Evolutionary conservation across 164 flowering plant species (phyloP), one percentile per base, ranked within the genome.

Genomic region (Kalanchoe fedtschenkoi): DNA sequence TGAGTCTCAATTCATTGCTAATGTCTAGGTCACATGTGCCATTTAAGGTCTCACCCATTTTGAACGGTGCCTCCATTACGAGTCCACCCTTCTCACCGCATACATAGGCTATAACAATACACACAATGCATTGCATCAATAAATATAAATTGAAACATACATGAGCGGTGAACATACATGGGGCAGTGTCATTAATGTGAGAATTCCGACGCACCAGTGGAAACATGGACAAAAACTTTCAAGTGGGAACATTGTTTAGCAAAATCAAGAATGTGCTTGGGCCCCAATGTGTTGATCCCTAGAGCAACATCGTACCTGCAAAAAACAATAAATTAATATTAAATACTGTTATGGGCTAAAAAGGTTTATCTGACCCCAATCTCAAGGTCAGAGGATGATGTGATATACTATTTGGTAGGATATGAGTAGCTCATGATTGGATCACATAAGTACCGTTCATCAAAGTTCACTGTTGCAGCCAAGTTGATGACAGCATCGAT

Each of bases 241-340:
- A 81, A 16, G 22, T 80, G 78, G 7, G 14, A 62, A 70, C 95
- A 87, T 57, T 73, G 75, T 71, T 83, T 80, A 10, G 88, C 78
- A 58, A 84, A 80, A 62, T 73, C 71, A 55, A 83, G 33, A n/a
- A 83, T 78, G 65, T 80, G 69, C 55, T 44, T 68, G 5, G 85
- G 78, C 37, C 89, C 93, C 42, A 72, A 1, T 6, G 87, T 69
- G 43, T 87, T 88, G 66, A 74, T 69, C 1, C 67, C 76, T 16
- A 87, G 53, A 26, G 91, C 70, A 14, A 75, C 76, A 69, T 87
- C 88, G 62, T 86, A 86, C 56, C 88, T 83, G n/a, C n/a, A n/a
- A n/a, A n/a, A n/a, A n/a, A n/a, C n/a, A n/a, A n/a, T n/a, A n/a
- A n/a, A n/a, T n/a, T n/a, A n/a, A n/a, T n/a, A n/a, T n/a, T n/a